Base-by-base conservation (phyloP, 768 basidiomycete species). In the Boletus subcaerulescens region DNA sequence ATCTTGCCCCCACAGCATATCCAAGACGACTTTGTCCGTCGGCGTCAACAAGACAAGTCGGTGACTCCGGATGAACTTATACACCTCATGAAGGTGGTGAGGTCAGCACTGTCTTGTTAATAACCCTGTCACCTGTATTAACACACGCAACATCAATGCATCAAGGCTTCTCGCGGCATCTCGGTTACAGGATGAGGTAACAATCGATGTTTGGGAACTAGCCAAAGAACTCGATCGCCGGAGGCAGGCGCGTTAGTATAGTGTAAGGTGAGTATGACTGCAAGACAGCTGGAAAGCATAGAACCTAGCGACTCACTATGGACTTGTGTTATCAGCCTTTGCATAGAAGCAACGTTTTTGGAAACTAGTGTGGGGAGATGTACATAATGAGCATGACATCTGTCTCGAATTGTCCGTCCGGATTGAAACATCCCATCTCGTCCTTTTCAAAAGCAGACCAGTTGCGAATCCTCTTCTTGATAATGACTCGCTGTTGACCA, bases 21-120 rank as follows among this genome's bases (percentile, higher is more conserved):
- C 35, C 86, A 91, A 75, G 78, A 85, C 6, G 87, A 91, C 52
- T 93, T 92, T 63, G 87, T 80, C 26, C 65, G 60, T 52, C 70
- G 72, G 48, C 69, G 79, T 46, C 75, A 75, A 64, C 64, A 68
- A 42, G 64, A 75, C 50, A 65, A 61, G 14, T 68, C 67, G 13
- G 65, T 74, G 18, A 77, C 80, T 22, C 71, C 83, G 1, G 83
- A 91, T 20, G 82, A 89, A 55, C 74, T 93, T 48, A 78, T 88
- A 52, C 79, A 79, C 48, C 73, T 82, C 48, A 87, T 92, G 81
- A 79, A 80, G 41, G 66, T 89, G 15, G 83, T 89, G 29, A 84
- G 85, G 90, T 91, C 42, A 50, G 80, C 63, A 48, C 24, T 24
- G 20, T 14, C 43, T 41, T 24, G 11, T 26, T 39, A 17, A 24